Conservation (phyloP, 2,329 filamentous ascomycete genomes). For the Gaeumannomyces tritici region DNA sequence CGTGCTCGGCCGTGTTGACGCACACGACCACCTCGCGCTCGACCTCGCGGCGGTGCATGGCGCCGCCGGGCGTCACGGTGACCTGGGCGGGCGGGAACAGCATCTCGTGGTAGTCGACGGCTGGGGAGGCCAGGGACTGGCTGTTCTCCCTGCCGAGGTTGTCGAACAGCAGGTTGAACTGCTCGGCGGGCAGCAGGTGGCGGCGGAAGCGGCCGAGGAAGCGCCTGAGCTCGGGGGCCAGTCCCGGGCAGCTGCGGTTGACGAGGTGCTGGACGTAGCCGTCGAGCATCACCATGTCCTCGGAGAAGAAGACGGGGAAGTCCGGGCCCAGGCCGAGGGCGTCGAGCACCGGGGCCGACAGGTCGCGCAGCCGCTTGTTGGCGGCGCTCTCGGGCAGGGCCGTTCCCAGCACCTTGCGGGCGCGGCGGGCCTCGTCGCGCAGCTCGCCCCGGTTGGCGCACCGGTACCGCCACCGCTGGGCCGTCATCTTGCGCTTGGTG, state of each 20-base stretch:
- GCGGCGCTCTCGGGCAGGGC: background rate
- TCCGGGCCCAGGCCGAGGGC: background rate
- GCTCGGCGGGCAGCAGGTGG: background rate
- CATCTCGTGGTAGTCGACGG: background rate
- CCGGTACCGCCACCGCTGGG: background rate
- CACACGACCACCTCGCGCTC: conserved; percentile 2
- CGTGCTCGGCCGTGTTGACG: background rate
- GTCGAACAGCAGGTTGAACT: background rate
- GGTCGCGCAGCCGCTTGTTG: background rate
- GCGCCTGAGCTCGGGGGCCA: background rate
- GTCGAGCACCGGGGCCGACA: background rate
- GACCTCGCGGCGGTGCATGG: background rate
- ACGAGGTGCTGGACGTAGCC: background rate
- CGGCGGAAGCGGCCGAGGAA: background rate
- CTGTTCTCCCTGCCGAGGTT: background rate
- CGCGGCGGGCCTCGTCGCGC: background rate
- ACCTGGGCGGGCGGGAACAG: background rate
- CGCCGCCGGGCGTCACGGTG: background rate
- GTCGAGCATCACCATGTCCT: conserved; percentile 1
- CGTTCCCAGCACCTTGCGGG: background rate
- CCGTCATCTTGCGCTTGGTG: background rate
- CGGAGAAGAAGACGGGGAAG: background rate
- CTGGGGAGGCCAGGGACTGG: background rate
- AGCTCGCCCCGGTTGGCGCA: background rate
- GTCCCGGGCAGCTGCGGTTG: background rate